Conservation (phyloP, 1,139 yeast species). For the Lodderomyces theae region DNA sequence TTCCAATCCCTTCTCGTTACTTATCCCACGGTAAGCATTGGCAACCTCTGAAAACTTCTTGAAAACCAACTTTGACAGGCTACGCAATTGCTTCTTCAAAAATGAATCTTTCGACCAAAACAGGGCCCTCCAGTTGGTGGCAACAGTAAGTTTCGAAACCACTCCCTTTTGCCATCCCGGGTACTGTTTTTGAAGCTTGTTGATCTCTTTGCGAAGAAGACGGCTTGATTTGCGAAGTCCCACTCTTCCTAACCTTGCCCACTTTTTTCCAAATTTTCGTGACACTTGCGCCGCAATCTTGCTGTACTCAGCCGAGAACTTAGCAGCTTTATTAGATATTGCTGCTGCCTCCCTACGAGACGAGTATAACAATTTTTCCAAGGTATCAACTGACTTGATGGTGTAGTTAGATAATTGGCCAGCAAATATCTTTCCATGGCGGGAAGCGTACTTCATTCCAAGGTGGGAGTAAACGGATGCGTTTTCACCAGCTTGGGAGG, state of each 20-base stretch:
- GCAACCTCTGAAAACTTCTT: background rate
- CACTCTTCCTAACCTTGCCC: background rate
- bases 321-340: background rate
- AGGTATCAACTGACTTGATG: background rate
- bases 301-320: background rate
- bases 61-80: background rate
- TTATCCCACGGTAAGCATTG: background rate
- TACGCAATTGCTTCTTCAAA: background rate
- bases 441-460: background rate
- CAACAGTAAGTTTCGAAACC: background rate
- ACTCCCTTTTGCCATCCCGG: background rate
- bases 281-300: background rate
- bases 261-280: background rate
- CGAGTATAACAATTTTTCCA: background rate
- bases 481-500: background rate
- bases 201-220: background rate
- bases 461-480: background rate
- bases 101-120: slow-evolving; percentile 1
- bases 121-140: background rate
- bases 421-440: background rate
- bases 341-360: background rate
- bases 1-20: background rate
- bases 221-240: background rate
- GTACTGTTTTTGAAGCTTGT: background rate
- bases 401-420: background rate